phyloP scores from a whole-genome alignment of 805 yeast genomes.

The Pichia nanzhaoensis region DNA sequence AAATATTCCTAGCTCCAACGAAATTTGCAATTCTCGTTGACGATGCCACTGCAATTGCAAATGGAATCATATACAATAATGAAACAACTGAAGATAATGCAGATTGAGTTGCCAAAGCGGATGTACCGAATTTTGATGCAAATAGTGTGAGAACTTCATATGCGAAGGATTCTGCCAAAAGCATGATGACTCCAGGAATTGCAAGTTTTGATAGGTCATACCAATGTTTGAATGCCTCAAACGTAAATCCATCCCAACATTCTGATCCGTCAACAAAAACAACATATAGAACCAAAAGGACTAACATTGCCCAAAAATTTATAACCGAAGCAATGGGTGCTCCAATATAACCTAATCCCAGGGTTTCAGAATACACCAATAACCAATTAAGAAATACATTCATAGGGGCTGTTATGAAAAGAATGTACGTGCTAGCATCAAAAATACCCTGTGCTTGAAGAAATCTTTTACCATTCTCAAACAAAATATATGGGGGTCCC shows the following conservation, averaged over 20 bases:
- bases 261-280: constrained; percentile 52
- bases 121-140: constrained; percentile 47
- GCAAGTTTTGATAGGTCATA: constrained; percentile 39
- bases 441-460: constrained; percentile 75
- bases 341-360: constrained; percentile 68
- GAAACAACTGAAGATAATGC: constrained; percentile 48
- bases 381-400: constrained; percentile 60
- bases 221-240: constrained; percentile 32
- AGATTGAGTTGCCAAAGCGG: constrained; percentile 50
- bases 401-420: constrained; percentile 63
- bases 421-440: constrained; percentile 69
- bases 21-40: constrained; percentile 51
- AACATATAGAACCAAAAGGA: constrained; percentile 48
- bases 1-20: constrained; percentile 38
- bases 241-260: constrained; percentile 61
- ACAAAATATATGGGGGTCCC: constrained; percentile 66
- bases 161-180: constrained; percentile 51
- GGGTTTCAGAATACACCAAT: constrained; percentile 48
- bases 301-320: constrained; percentile 65
- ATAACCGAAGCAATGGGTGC: constrained; percentile 71
- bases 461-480: constrained; percentile 66
- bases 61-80: constrained; percentile 48
- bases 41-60: constrained; percentile 49
- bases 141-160: constrained; percentile 50
- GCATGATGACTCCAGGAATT: constrained; percentile 47